Evolutionary conservation across 345 rosid genomes (phyloP), one percentile per base, ranked within the genome.

Genomic region (Ceriops zippeliana): DNA sequence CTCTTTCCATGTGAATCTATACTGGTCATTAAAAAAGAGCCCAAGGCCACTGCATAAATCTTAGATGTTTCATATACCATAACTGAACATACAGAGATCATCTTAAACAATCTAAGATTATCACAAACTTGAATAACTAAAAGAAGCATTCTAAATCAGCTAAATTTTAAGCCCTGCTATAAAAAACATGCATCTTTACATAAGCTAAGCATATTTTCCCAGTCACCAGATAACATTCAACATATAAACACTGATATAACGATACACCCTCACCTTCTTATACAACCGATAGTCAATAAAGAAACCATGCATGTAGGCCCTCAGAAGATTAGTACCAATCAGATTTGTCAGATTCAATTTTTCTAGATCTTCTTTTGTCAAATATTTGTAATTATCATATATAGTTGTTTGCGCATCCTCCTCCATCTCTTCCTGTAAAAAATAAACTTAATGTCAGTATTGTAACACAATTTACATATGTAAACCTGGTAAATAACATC

Each of bases 241-340:
- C 58, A 62, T 47, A 37, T 30, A 27, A 54, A 42, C 5, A 47
- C 30, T 46, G 17, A 54, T 1, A 27, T 32, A 27, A 56, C 27
- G 3, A 34, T 58, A 46, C 62, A 63, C 42, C 24, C 75, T 79
- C 58, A 87, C 98, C 91, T 87, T 91, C 77, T 88, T 86, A 81
- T 95, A 90, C 67, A 95, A 72, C 27, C 84, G 71, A 70, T 80
- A 81, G 73, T 91, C 90, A 54, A 95, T 78, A 61, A 91, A 95
- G 80, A 83, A 95, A 13, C 99, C 99, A 71, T 95, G 97, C 96
- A 91, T 86, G 69, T 83, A 89, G n/a, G 97, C 99, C 80, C 91
- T 84, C 46, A 95, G 74, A 75, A 88, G 89, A 83, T 90, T 88
- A 77, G 97, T 89, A 68, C 99, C 99, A 53, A 95, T 89, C 72